Base-by-base conservation (phyloP, 345 rosid species). In the Citrus inodora region DNA sequence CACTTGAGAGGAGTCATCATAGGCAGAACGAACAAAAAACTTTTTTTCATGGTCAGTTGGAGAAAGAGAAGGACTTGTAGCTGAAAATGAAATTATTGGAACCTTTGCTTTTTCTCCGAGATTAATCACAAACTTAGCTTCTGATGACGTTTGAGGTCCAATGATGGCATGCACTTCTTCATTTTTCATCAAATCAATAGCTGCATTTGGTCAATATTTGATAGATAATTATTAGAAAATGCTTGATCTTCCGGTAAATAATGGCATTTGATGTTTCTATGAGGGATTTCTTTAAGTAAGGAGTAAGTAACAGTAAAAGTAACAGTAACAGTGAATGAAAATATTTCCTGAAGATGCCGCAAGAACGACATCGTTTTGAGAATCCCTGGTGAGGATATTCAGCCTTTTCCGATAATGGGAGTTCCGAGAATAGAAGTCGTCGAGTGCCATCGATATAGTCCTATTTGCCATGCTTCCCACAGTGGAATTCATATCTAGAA, bases 331-430 rank as follows among this genome's bases (percentile, higher is more conserved):
- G 51, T 46, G 51, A 13, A 17, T 53, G 58, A 17, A 53, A 22
- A 53, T n/a, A 1, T 58, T 80, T 84, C 86, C 89, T 80, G 82
- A 82, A 80, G 76, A 79, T 46, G 89, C 75, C 28, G 86, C 87
- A 22, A 72, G 33, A 48, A 87, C 76, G 35, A 67, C 79, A 74
- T 84, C 86, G n/a, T 46, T 58, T 27, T 28, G 10, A 42, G 87
- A 84, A 46, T 87, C 84, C 42, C 80, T 74, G 40, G 80, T 10
- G 40, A 80, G 58, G 16, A 87, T 38, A 14, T 7, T 40, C 17
- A 84, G 60, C 58, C 83, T 84, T 55, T 78, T 84, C 19, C 40
- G 33, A 75, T 78, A 84, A 70, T 66, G n/a, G 71, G 74, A 51
- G 72, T 87, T 74, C 7, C 5, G 9, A 27, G 72, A 9, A 28